Conservation (phyloP, 2,329 filamentous ascomycete genomes). For the Fusarium sp. region DNA sequence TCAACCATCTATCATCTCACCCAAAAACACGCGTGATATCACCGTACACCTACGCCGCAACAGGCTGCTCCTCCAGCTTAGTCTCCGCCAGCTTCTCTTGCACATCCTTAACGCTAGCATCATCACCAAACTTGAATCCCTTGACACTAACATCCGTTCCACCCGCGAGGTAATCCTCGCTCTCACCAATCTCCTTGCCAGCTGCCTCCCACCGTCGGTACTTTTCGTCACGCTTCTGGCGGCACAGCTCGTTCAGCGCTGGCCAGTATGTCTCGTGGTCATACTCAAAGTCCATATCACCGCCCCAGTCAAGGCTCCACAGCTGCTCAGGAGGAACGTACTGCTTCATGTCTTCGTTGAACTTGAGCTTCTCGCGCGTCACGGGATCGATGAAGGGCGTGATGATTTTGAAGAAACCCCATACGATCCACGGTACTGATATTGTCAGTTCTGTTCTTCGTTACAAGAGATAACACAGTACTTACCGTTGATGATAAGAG, state of each 20-base stretch:
- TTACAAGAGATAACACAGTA: background rate
- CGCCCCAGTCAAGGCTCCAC: constrained; percentile 77
- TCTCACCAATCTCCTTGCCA: constrained; percentile 85
- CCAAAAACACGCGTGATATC: background rate
- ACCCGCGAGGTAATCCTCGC: constrained; percentile 86
- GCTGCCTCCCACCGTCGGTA: constrained; percentile 78
- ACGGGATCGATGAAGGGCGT: constrained; percentile 95
- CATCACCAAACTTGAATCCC: constrained; percentile 44
- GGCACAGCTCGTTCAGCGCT: constrained; percentile 76
- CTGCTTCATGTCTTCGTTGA: constrained; percentile 89
- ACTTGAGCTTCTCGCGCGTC: constrained; percentile 94
- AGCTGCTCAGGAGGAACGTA: constrained; percentile 86
- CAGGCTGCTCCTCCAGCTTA: constrained; percentile 41
- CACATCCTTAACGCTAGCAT: constrained; percentile 33
- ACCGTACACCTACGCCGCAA: constrained; percentile 15
- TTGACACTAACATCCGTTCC: constrained; percentile 49
- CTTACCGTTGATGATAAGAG: constrained; percentile 85
- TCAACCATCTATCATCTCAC: background rate
- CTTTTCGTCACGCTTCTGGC: constrained; percentile 69
- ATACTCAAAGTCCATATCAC: constrained; percentile 89
- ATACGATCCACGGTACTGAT: constrained; percentile 87
- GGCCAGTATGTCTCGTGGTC: constrained; percentile 92
- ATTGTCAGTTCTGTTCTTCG: background rate
- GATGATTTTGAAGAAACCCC: constrained; percentile 95
- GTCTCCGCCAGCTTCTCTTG: constrained; percentile 43